These are phyloP conservation scores for Ophiocordyceps australis DNA, from an alignment of 2,329 filamentous ascomycete genomes.

Conservation along the genomic window DNA sequence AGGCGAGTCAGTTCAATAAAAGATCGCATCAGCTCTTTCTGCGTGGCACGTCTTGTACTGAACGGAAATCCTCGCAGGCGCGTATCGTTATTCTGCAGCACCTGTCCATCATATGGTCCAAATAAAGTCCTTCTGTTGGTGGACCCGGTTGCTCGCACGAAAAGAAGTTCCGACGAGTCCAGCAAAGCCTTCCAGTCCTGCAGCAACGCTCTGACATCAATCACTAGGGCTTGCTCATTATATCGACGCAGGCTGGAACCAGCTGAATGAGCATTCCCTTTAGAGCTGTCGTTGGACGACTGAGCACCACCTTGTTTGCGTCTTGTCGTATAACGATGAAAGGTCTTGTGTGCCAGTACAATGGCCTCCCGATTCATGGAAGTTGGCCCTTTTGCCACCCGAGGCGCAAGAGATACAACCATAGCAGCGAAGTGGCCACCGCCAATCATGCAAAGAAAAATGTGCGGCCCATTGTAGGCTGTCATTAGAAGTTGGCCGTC, in stretches of 20 bases:
- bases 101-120: conserved; percentile 77
- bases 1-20: conserved; percentile 88
- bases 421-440: conserved; percentile 96
- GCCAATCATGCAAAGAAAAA: conserved; percentile 97
- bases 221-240: conserved; percentile 77
- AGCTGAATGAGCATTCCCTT: conserved; percentile 84
- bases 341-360: conserved; percentile 90
- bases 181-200: conserved; percentile 74
- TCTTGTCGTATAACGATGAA: conserved; percentile 90
- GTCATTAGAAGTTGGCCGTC: conserved; percentile 36
- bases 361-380: conserved; percentile 70
- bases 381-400: conserved; percentile 48
- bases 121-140: conserved; percentile 80
- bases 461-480: conserved; percentile 55
- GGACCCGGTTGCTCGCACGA: conserved; percentile 73
- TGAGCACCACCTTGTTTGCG: conserved; percentile 93
- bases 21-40: conserved; percentile 83
- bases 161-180: conserved; percentile 68
- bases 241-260: conserved; percentile 80
- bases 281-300: conserved; percentile 85
- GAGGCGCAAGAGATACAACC: conserved; percentile 76
- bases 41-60: conserved; percentile 77
- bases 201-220: conserved; percentile 72
- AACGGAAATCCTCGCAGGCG: conserved; percentile 82
- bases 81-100: conserved; percentile 60